Percentiles rank a stretch among this genome's conserved stretches.
Conservation (phyloP, 2,329 filamentous ascomycete species). For the Pestalotiopsis sp. region DNA sequence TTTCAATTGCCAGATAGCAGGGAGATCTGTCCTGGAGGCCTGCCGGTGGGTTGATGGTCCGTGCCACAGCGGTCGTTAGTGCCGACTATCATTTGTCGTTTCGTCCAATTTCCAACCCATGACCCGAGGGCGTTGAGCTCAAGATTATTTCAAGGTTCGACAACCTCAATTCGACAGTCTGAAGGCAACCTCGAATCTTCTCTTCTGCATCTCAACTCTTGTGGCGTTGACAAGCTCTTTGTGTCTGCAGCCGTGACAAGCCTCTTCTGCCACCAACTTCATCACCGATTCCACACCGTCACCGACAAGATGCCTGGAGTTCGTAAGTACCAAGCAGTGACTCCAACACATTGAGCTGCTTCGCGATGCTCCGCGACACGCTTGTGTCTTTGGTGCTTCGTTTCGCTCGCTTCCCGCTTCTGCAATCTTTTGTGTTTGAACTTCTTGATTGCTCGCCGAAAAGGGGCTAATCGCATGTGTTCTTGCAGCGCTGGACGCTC, state of each 20-base stretch:
- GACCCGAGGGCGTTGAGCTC: neutral
- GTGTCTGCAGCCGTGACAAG: neutral
- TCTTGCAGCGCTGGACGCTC: conserved; percentile 45
- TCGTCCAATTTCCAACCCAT: conserved; percentile 9
- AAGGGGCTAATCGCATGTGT: neutral
- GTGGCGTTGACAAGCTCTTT: neutral
- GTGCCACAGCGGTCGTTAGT: conserved; percentile 12
- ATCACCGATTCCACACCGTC: conserved; percentile 13
- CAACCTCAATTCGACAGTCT: neutral
- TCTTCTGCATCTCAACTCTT: neutral
- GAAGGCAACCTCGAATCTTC: neutral
- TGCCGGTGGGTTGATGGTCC: conserved; percentile 1
- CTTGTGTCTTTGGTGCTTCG: neutral
- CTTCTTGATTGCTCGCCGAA: neutral
- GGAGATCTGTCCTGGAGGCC: neutral
- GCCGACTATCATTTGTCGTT: conserved; percentile 8
- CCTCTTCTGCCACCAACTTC: conserved; percentile 3
- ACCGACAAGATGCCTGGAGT: conserved; percentile 50
- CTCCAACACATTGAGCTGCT: neutral
- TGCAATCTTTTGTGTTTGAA: neutral
- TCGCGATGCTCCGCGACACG: neutral
- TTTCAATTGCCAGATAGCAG: neutral
- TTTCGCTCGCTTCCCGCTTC: neutral
- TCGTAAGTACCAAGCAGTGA: conserved; percentile 41
- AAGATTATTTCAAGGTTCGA: conserved; percentile 2